These are phyloP conservation scores for Polyrhizophydium stewartii DNA, from an alignment of 371 early-diverging fungal species.

Conservation along the genomic window DNA sequence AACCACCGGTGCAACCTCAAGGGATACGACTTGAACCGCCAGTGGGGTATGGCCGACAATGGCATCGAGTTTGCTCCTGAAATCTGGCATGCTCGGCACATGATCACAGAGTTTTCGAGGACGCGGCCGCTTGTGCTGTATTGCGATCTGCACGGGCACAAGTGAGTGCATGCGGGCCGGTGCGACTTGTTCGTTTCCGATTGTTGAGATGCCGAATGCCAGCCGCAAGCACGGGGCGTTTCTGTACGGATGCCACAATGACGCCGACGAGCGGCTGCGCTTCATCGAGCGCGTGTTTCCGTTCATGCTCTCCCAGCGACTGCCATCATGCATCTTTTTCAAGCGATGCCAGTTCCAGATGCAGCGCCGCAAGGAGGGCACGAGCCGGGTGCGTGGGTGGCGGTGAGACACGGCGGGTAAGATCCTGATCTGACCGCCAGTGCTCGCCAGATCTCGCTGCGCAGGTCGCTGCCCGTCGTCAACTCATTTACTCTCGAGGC, in stretches of 20 bases:
- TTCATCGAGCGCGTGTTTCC: constrained; percentile 26
- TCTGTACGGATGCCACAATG: constrained; percentile 28
- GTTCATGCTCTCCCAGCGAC: constrained; percentile 13
- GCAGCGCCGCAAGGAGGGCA: constrained; percentile 30
- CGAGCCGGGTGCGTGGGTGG: constrained; percentile 16
- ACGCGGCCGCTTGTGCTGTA: background rate
- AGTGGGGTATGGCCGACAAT: background rate
- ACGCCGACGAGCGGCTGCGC: background rate
- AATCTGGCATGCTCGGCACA: background rate
- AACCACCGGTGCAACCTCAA: constrained; percentile 11
- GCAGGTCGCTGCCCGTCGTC: constrained; percentile 14
- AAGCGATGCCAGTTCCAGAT: constrained; percentile 29
- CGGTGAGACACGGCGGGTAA: no score
- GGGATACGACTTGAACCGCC: constrained; percentile 6
- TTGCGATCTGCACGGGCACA: constrained; percentile 40
- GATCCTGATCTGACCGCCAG: no score
- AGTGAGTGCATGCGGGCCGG: background rate
- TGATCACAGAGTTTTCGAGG: background rate
- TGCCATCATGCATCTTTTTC: constrained; percentile 19
- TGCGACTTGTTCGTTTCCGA: background rate
- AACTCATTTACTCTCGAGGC: constrained; percentile 36
- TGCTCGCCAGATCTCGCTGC: constrained; percentile 17
- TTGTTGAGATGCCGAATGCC: background rate
- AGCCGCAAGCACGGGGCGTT: constrained; percentile 31
- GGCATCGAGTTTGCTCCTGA: background rate